Base-by-base conservation (phyloP, 495 filamentous ascomycete genomes). In the Rusavskia elegans region DNA sequence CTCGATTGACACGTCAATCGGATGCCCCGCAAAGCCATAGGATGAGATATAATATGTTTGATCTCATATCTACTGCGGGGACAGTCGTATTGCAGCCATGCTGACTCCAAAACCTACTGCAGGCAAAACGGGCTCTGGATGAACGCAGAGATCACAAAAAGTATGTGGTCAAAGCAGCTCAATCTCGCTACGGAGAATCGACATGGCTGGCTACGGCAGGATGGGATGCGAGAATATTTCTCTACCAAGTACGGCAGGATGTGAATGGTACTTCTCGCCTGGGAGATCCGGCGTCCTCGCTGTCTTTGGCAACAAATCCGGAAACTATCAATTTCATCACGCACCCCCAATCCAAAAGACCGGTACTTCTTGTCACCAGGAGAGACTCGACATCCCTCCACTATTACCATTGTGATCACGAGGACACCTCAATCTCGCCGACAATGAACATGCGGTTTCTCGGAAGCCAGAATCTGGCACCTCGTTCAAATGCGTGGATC, bases 401-500 rank as follows among this genome's bases (percentile, higher is more conserved):
- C 58, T 84, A 79, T 63, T 82, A 84, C 59, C 44, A 61, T 27
- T 61, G 80, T 16, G 55, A 64, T 19, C 20, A 44, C 2, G 41
- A 37, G 17, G 35, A 40, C 8, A 49, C 44, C 5, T n/a, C 40
- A 21, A 13, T 13, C 36, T 36, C 20, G 11, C 54, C 57, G 27
- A 40, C 49, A 29, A 11, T 41, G 23, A 44, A 38, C n/a, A 49
- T 75, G 29, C 56, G 55, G 19, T 59, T 70, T 0, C 65, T 78
- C 14, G 77, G 78, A 25, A 70, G 63, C 17, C 79, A 83, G 53
- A 83, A 83, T 54, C 68, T 85, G 2, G 74, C 80, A 5, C 80
- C 82, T 0, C 72, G 77, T 55, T 76, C 77, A n/a, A 80, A 75
- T 56, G 69, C 81, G 11, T 84, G 80, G 79, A 61, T 78, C 16